A percentile compares a stretch with the other conserved stretches of the same genome.
Conservation (phyloP, 2,329 filamentous ascomycete species). For the Fusarium burgessii region DNA sequence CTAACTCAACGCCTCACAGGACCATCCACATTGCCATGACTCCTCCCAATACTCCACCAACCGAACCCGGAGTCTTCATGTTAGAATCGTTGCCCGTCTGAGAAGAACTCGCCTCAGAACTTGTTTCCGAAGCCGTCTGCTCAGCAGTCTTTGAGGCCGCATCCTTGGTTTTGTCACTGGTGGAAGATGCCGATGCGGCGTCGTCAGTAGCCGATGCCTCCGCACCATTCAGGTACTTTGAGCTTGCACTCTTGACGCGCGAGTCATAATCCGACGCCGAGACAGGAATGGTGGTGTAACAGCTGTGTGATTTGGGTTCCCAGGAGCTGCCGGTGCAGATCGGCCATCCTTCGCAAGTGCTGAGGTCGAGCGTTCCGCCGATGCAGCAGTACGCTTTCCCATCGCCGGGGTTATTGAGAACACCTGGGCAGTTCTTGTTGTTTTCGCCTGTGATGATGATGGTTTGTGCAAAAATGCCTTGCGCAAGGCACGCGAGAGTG, state of each 20-base stretch:
- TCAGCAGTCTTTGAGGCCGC: not conserved
- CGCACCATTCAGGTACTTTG: not conserved
- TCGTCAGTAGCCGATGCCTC: not conserved
- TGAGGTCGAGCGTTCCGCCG: conserved; percentile 15
- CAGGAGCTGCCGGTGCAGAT: conserved; percentile 16
- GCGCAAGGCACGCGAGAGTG: not conserved
- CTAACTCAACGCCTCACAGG: not conserved
- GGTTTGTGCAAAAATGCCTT: not conserved
- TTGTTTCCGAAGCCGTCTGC: not conserved
- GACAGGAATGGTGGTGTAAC: conserved; percentile 3
- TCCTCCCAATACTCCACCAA: not conserved
- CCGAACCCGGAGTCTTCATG: not conserved
- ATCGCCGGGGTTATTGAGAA: not conserved
- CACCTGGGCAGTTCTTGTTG: conserved; percentile 3
- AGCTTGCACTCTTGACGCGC: conserved; percentile 16
- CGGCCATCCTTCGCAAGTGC: conserved; percentile 24
- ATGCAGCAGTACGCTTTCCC: conserved; percentile 15
- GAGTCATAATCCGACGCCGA: conserved; percentile 10
- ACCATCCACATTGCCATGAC: conserved; percentile 3
- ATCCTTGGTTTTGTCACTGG: not conserved
- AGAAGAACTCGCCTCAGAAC: not conserved
- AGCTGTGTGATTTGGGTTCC: conserved; percentile 3
- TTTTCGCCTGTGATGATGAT: not conserved
- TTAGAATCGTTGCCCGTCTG: not conserved
- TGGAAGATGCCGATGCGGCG: not conserved